Conservation (phyloP, 441 rosid genomes). For the Cnidoscolus chayamansa region DNA sequence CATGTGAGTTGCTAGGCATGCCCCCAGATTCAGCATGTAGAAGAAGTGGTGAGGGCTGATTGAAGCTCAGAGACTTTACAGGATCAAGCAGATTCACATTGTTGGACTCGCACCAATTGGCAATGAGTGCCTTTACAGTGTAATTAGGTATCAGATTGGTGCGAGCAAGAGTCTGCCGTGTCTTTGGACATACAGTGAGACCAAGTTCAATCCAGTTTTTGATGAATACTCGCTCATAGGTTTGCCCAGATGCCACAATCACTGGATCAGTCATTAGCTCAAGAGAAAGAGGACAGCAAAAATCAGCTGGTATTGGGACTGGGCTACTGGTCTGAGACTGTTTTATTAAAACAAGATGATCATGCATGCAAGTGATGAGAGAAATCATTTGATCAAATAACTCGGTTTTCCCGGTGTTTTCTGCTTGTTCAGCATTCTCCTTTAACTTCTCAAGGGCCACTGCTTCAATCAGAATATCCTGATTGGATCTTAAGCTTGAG, state of each 20-base stretch:
- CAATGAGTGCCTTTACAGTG: conserved; percentile 85
- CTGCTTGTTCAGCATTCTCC: conserved; percentile 73
- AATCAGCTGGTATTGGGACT: conserved; percentile 75
- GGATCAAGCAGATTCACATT: conserved; percentile 78
- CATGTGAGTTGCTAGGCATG: conserved; percentile 31
- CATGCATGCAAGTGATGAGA: conserved; percentile 62
- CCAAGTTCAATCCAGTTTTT: conserved; percentile 88
- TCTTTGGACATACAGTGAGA: conserved; percentile 85
- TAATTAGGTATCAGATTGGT: conserved; percentile 79
- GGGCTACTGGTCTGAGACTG: conserved; percentile 61
- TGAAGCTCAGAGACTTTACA: conserved; percentile 43
- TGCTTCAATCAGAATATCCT: conserved; percentile 83
- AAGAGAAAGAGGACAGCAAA: conserved; percentile 88
- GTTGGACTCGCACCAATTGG: conserved; percentile 85
- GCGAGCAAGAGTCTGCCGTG: conserved; percentile 65
- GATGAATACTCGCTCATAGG: conserved; percentile 83
- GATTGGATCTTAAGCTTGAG: conserved; percentile 75
- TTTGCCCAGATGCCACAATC: conserved; percentile 89
- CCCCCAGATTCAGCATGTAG: conserved; percentile 47
- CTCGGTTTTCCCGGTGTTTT: conserved; percentile 55
- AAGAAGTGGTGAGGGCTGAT: conserved; percentile 54
- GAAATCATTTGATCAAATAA: conserved; percentile 61
- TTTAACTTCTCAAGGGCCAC: conserved; percentile 80
- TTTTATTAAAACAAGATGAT: conserved; percentile 52
- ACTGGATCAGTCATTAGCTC: conserved; percentile 98